These are phyloP conservation scores for Cystobasidium sp. DNA, from an alignment of 1,284 basidiomycete species.

Conservation along the genomic window DNA sequence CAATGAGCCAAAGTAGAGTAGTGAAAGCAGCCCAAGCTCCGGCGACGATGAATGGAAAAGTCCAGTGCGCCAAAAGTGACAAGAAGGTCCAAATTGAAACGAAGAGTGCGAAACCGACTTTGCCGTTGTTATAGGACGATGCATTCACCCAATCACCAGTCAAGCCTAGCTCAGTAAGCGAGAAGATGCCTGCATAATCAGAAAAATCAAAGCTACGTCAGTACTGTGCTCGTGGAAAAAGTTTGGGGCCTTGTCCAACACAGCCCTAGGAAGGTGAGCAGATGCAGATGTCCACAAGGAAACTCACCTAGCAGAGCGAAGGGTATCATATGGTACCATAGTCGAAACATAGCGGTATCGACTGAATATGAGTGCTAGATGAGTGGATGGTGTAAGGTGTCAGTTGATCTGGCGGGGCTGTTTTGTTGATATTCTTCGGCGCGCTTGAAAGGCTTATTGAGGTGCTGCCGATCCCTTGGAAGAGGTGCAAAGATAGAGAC, in stretches of 20 bases:
- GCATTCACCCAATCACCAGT: conserved; percentile 18
- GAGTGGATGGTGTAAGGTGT: background rate
- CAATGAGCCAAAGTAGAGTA: conserved; percentile 14
- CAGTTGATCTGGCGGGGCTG: too few relatives aligned
- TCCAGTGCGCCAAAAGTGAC: conserved; percentile 10
- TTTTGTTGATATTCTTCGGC: too few relatives aligned
- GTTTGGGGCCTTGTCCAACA: background rate
- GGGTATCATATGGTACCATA: conserved; percentile 12
- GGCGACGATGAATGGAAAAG: conserved; percentile 18
- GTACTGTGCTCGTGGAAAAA: background rate
- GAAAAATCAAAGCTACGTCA: background rate
- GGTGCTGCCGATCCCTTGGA: too few relatives aligned
- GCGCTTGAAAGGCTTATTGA: too few relatives aligned
- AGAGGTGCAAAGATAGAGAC: too few relatives aligned
- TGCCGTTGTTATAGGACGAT: background rate
- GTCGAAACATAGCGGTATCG: background rate
- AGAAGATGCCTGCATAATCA: conserved; percentile 5
- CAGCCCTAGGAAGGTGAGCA: background rate
- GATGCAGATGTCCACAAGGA: background rate
- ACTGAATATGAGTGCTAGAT: too few relatives aligned
- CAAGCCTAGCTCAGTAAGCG: conserved; percentile 5
- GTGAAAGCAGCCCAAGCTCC: conserved; percentile 15
- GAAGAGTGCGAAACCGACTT: conserved; percentile 20
- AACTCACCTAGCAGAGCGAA: conserved; percentile 17
- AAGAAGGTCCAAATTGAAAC: conserved; percentile 25